A percentile compares a stretch with the other conserved stretches of the same genome.
These are phyloP conservation scores for Saccharata proteae DNA, from an alignment of 2,329 filamentous ascomycete species.

Conservation along the genomic window DNA sequence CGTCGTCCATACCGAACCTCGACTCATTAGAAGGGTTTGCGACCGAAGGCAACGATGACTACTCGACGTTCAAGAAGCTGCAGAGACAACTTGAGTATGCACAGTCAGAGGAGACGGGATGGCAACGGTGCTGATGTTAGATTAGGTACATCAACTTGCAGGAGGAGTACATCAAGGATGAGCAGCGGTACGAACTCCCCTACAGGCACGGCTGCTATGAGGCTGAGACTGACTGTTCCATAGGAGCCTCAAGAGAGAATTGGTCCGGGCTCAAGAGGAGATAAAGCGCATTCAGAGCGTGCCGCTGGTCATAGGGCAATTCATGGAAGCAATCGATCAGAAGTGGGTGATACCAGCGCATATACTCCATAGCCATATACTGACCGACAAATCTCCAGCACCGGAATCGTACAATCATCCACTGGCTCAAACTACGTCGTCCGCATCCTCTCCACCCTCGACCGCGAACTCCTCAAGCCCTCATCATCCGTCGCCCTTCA, in stretches of 20 bases:
- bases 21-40: constrained; percentile 78
- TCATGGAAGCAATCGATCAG: constrained; percentile 99
- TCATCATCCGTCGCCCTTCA: constrained; percentile 96
- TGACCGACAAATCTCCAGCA: constrained; percentile 44
- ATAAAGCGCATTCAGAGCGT: constrained; percentile 99
- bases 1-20: constrained; percentile 74
- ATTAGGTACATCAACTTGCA: constrained; percentile 84
- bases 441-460: constrained; percentile 92
- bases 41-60: constrained; percentile 78
- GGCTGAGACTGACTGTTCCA: constrained; percentile 5
- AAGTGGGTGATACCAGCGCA: constrained; percentile 57
- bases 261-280: constrained; percentile 95
- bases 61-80: constrained; percentile 89
- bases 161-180: constrained; percentile 99
- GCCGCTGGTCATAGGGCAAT: constrained; percentile 93
- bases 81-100: constrained; percentile 88
- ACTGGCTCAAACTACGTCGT: constrained; percentile 99
- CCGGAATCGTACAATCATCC: constrained; percentile 95
- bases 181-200: constrained; percentile 58
- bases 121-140: constrained; percentile 14
- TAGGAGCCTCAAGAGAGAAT: constrained; percentile 90
- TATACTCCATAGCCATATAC: neutral
- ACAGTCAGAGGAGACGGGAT: neutral
- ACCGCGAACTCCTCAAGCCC: constrained; percentile 95
- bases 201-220: neutral